Evolutionary conservation across 2,329 filamentous ascomycete species (phyloP), one percentile per base, ranked within the genome.

Genomic region (Aureobasidium sp.): DNA sequence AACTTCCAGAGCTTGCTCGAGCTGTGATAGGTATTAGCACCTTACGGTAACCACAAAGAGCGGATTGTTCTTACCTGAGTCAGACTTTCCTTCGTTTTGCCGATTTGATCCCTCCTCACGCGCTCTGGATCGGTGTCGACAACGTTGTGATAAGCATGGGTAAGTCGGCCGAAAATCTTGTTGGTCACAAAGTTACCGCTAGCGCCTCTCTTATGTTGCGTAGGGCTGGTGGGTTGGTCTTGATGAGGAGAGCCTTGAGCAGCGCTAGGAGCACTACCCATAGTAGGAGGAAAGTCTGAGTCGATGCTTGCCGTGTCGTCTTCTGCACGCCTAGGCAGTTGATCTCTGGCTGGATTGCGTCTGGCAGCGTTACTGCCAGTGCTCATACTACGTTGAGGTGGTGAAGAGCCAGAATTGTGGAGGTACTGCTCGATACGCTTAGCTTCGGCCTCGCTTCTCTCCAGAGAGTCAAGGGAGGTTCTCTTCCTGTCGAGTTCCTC

Each of bases 81-180:
- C 64, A 99, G 85, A 61, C 86, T 89, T 75, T 99, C 94, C 65
- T 87, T 86, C 0, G 94, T 99, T 80, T 96, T 97, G 40, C 93
- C 92, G 67, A 99, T 96, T 64, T 90, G 88, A 72, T 99, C 94
- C 58, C 94, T 83, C 57, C 94, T 82, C 45, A 92, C 96, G 64
- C 92, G 82, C 75, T 99, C 94, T 0, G 94, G 94, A 70, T 99
- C 94, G 43, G 95, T 90, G 71, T 99, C 94, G 1, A 94, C 93
- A 68, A 97, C 93, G 4, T 94, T 94, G 69, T 97, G 90, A 35
- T 97, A 90, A 0, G 94, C 94, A 74, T 99, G 93, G 60, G 90
- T 95, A 64, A 99, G 87, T 11, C 92, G 89, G 0, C 93, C 94
- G 72, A 99, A 97, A 57, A 99, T 90, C 76, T 93, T 85, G 69